These are phyloP conservation scores for Xerocomus amazonicus DNA, from an alignment of 1,284 basidiomycete genomes.

Conservation along the genomic window DNA sequence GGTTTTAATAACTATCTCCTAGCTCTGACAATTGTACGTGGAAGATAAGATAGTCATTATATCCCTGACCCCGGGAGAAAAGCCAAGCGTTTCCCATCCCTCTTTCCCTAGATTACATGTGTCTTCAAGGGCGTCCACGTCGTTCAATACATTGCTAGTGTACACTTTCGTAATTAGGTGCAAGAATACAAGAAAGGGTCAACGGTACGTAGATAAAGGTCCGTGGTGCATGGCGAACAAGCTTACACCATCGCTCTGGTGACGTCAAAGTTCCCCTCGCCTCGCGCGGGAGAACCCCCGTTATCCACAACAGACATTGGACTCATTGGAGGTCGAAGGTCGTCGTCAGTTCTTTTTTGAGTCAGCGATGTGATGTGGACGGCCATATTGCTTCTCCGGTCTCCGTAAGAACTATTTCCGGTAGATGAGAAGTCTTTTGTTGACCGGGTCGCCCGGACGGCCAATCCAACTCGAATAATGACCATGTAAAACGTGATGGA, in stretches of 20 bases:
- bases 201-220: too few species aligned
- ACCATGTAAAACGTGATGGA: slow-evolving; percentile 2
- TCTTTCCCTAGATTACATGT: too few species aligned
- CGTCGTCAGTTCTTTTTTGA: neutral
- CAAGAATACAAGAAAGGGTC: too few species aligned
- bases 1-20: too few species aligned
- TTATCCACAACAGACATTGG: neutral
- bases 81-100: too few species aligned
- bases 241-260: neutral
- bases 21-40: too few species aligned
- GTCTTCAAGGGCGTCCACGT: too few species aligned
- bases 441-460: neutral
- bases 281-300: neutral
- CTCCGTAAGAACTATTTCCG: neutral
- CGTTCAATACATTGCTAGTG: too few species aligned
- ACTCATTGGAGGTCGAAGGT: neutral
- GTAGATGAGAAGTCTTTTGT: neutral
- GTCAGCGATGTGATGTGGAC: slow-evolving; percentile 1
- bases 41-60: too few species aligned
- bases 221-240: too few species aligned
- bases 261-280: neutral
- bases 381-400: neutral
- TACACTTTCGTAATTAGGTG: too few species aligned
- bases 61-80: too few species aligned
- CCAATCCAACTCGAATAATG: slow-evolving; percentile 1